These are phyloP conservation scores for Aegilops speltoides DNA, from an alignment of 176 grass and related monocot genomes.

Conservation along the genomic window DNA sequence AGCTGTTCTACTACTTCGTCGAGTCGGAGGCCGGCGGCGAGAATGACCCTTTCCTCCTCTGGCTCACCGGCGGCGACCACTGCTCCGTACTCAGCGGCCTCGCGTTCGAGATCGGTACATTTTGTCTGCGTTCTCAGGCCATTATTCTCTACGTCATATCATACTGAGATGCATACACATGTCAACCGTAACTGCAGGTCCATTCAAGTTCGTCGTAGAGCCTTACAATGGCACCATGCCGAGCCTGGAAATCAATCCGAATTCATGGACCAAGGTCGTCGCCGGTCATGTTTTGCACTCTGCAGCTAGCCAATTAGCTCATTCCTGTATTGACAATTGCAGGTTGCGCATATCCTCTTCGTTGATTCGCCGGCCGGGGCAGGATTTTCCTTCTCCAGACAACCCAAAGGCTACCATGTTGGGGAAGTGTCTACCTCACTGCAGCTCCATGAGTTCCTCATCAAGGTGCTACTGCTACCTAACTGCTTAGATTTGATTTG, in stretches of 20 bases:
- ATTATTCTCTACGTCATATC: neutral
- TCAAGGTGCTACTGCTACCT: constrained; percentile 27
- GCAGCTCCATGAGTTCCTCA: constrained; percentile 48
- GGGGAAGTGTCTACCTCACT: constrained; percentile 22
- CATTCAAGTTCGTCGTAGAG: constrained; percentile 40
- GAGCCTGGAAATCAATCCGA: constrained; percentile 38
- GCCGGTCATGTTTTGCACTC: too few relatives aligned
- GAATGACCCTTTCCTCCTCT: constrained; percentile 41
- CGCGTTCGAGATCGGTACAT: constrained; percentile 58
- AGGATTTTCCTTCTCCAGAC: constrained; percentile 59
- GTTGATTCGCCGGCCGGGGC: constrained; percentile 67
- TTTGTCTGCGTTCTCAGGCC: neutral
- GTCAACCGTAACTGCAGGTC: neutral
- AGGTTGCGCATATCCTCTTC: constrained; percentile 62
- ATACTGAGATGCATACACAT: neutral
- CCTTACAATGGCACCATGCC: constrained; percentile 47
- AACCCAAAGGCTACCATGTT: constrained; percentile 52
- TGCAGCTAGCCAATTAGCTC: too few relatives aligned
- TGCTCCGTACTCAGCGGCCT: constrained; percentile 60
- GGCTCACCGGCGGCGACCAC: constrained; percentile 56
- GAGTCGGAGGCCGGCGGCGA: constrained; percentile 30
- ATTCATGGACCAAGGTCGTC: constrained; percentile 58
- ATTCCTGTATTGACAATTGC: neutral
- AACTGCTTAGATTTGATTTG: too few relatives aligned
- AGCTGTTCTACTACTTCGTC: constrained; percentile 79